Percentiles rank a stretch among this genome's conserved stretches.
Evolutionary conservation across 23 red algal species (phyloP).

Genomic region (Gracilaria gracilis): DNA sequence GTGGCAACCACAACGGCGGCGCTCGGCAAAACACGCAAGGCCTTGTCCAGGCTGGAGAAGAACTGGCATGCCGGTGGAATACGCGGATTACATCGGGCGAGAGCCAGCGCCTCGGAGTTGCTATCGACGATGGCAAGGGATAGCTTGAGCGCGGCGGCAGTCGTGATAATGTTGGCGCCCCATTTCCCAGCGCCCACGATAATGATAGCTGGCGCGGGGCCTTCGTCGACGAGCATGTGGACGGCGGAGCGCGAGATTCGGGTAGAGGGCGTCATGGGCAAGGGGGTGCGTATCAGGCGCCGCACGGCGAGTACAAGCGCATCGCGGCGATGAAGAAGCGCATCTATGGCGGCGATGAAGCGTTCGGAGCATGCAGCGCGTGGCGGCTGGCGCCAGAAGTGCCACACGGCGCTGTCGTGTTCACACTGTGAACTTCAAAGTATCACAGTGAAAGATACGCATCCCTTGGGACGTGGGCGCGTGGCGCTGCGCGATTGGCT

Average conservation of each 20-base stretch:
- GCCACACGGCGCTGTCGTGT: too few relatives aligned
- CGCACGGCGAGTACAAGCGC: not conserved
- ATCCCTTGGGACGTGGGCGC: too few relatives aligned
- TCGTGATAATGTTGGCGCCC: constrained; percentile 35
- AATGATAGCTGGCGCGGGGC: not conserved
- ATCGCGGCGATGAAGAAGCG: too few relatives aligned
- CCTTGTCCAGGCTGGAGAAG: constrained; percentile 3
- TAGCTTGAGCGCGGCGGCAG: not conserved
- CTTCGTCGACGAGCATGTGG: not conserved
- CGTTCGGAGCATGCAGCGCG: too few relatives aligned
- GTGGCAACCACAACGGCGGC: constrained; percentile 74
- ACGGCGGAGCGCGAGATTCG: too few relatives aligned
- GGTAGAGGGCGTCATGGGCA: not conserved
- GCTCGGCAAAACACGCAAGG: not conserved
- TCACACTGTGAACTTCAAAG: too few relatives aligned
- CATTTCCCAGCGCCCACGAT: constrained; percentile 70
- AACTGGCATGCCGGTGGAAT: not conserved
- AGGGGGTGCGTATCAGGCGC: too few relatives aligned
- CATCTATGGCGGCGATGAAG: too few relatives aligned
- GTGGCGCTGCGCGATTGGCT: too few relatives aligned
- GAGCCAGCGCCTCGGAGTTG: not conserved
- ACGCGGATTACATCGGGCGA: not conserved
- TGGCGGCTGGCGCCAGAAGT: too few relatives aligned
- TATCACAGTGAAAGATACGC: too few relatives aligned
- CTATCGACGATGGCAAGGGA: constrained; percentile 59